A percentile compares a stretch with the other conserved stretches of the same genome.
Evolutionary conservation across 1,139 yeast genomes (phyloP).

Genomic region (Protomyces lactucae-debilis): DNA sequence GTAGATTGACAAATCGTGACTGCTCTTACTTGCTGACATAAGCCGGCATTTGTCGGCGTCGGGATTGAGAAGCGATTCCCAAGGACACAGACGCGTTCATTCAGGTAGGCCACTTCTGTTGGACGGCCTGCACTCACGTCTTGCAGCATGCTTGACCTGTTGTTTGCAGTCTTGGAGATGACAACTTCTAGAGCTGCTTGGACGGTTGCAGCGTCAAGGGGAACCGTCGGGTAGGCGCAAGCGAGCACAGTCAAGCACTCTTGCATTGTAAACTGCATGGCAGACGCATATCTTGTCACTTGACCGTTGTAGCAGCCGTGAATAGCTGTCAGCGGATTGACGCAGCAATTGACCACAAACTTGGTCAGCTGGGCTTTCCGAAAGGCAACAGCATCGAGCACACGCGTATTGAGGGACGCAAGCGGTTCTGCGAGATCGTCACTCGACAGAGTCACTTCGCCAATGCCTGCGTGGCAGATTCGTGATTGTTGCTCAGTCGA

Average conservation of each 20-base stretch:
- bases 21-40: neutral
- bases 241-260: conserved; percentile 26
- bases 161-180: conserved; percentile 49
- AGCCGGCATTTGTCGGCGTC: neutral
- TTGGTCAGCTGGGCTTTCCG: conserved; percentile 59
- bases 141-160: conserved; percentile 84
- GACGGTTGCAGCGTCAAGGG: conserved; percentile 47
- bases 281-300: conserved; percentile 31
- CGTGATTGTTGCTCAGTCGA: conserved; percentile 29
- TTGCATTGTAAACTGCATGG: conserved; percentile 34
- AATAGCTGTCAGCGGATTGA: conserved; percentile 69
- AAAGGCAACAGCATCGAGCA: neutral
- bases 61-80: conserved; percentile 41
- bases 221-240: conserved; percentile 33
- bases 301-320: conserved; percentile 65
- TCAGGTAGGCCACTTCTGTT: conserved; percentile 75
- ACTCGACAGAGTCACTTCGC: conserved; percentile 42
- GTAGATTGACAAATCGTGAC: neutral
- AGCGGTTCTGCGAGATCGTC: neutral
- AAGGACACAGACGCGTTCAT: conserved; percentile 59
- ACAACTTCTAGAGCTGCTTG: conserved; percentile 48
- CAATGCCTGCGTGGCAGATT: conserved; percentile 64
- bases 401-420: neutral
- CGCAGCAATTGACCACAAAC: conserved; percentile 65
- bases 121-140: conserved; percentile 58